Evolutionary conservation across 2,329 filamentous ascomycete genomes (phyloP).

Genomic region (Microdochium trichocladiopsis): DNA sequence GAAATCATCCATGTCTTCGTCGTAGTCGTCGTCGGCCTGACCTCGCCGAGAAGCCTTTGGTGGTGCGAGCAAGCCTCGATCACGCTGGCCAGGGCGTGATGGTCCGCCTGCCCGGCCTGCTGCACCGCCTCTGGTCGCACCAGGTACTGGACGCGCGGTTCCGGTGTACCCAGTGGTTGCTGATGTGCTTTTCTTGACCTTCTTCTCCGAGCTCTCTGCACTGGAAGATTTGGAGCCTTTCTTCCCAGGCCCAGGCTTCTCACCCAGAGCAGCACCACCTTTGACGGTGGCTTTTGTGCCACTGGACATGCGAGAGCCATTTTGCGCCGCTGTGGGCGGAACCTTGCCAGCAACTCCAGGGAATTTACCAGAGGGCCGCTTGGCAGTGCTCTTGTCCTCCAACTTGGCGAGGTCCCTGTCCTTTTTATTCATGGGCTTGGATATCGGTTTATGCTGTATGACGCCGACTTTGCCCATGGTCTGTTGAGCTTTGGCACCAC

Average conservation of each 20-base stretch:
- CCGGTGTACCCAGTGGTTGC: constrained; percentile 61
- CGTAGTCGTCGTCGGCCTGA: constrained; percentile 54
- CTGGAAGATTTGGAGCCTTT: constrained; percentile 16
- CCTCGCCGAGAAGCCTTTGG: constrained; percentile 18
- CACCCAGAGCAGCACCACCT: constrained; percentile 3
- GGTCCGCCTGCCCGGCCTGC: constrained; percentile 7
- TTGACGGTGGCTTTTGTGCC: constrained; percentile 16
- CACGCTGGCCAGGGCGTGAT: constrained; percentile 12
- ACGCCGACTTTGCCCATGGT: constrained; percentile 57
- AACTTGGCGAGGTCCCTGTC: constrained; percentile 40
- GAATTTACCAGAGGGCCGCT: constrained; percentile 17
- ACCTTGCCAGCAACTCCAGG: constrained; percentile 4
- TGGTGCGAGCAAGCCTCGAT: constrained; percentile 23
- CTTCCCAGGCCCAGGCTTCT: background rate
- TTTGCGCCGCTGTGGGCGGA: constrained; percentile 7
- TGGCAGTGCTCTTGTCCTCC: constrained; percentile 30
- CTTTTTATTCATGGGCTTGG: constrained; percentile 52
- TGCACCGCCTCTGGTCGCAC: constrained; percentile 13
- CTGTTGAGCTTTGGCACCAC: constrained; percentile 59
- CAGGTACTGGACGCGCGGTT: constrained; percentile 52
- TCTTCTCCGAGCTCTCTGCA: constrained; percentile 41
- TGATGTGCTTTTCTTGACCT: constrained; percentile 51
- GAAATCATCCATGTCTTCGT: constrained; percentile 52
- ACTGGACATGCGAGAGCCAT: constrained; percentile 9
- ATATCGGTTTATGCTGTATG: constrained; percentile 69